These are phyloP conservation scores for Pichia sp. DNA, from an alignment of 1,139 yeast genomes.

Conservation along the genomic window DNA sequence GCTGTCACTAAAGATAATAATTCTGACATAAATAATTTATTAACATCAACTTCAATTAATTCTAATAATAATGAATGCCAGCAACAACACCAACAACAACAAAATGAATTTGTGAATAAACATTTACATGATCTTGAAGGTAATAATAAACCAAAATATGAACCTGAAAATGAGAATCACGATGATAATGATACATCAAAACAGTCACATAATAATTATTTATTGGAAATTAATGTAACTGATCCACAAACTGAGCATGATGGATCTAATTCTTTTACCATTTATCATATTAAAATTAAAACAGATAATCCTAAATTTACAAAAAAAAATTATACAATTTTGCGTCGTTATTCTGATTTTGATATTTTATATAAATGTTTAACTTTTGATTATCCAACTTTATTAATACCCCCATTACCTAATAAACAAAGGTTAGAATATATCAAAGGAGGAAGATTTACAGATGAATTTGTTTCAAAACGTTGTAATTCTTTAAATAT, in stretches of 20 bases:
- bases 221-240: constrained; percentile 1
- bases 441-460: constrained; percentile 74
- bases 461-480: constrained; percentile 63
- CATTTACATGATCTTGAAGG: no score
- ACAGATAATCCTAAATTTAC: constrained; percentile 42
- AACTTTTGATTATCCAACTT: constrained; percentile 71
- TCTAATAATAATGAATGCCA: background rate
- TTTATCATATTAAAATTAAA: constrained; percentile 66
- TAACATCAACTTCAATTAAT: background rate
- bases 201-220: background rate
- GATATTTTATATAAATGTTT: constrained; percentile 70
- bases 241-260: constrained; percentile 40
- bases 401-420: constrained; percentile 89
- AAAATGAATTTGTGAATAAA: no score
- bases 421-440: constrained; percentile 88
- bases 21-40: background rate
- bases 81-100: no score
- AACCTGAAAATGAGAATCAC: background rate
- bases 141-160: background rate
- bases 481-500: constrained; percentile 79
- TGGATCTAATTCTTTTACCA: constrained; percentile 73
- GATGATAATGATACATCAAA: background rate
- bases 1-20: background rate
- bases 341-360: constrained; percentile 42
- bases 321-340: constrained; percentile 30